Conservation (phyloP, 2,329 filamentous ascomycete species). For the Epichloe typhina region DNA sequence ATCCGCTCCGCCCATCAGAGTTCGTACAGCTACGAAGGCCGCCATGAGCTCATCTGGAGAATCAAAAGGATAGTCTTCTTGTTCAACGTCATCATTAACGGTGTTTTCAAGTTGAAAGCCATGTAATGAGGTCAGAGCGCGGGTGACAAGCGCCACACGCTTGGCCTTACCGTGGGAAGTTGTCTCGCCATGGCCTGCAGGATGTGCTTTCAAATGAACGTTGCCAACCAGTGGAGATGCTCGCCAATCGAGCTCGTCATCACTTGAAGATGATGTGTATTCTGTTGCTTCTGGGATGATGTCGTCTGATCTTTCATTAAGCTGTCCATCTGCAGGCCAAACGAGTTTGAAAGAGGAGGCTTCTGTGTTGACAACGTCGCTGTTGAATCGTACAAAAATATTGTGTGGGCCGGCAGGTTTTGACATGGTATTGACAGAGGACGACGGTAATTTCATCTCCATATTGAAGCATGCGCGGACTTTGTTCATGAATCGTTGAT, state of each 20-base stretch:
- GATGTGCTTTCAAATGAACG: not conserved
- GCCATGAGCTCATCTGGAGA: constrained; percentile 30
- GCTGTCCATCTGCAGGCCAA: constrained; percentile 17
- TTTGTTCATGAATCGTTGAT: constrained; percentile 13
- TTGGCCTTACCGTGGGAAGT: constrained; percentile 10
- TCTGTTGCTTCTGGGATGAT: not conserved
- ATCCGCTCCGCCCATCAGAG: constrained; percentile 46
- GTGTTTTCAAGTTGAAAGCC: not conserved
- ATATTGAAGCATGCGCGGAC: constrained; percentile 30
- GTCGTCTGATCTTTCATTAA: constrained; percentile 8
- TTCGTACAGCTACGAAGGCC: constrained; percentile 43
- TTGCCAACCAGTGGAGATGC: not conserved
- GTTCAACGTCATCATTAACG: not conserved
- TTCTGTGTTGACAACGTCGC: constrained; percentile 4
- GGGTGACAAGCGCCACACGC: constrained; percentile 17
- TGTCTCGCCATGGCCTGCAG: not conserved
- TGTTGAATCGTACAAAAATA: constrained; percentile 17
- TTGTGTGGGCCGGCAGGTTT: constrained; percentile 19
- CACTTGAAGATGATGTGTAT: constrained; percentile 6
- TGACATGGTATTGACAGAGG: constrained; percentile 12
- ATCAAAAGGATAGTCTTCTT: constrained; percentile 5
- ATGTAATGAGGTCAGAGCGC: constrained; percentile 16
- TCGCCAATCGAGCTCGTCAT: constrained; percentile 6
- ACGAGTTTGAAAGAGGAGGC: not conserved
- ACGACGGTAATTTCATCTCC: constrained; percentile 27